Conservation (phyloP, 1,139 yeast genomes). For the Geotrichum australiense region DNA sequence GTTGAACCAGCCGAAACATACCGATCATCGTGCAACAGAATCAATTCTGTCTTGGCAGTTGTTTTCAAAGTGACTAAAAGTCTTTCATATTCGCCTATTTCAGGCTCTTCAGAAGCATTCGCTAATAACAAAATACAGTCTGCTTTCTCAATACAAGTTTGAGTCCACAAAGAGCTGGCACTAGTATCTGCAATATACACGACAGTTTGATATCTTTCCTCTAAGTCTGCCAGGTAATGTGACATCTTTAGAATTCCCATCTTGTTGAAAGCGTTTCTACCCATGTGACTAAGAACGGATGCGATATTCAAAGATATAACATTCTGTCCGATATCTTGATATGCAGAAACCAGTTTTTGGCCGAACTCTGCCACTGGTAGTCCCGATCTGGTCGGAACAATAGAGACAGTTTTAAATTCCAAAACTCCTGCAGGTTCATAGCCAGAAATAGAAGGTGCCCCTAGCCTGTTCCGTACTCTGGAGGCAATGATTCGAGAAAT, state of each 20-base stretch:
- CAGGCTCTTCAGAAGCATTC: conserved; percentile 52
- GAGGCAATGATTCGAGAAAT: conserved; percentile 84
- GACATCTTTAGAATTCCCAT: conserved; percentile 76
- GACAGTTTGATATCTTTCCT: conserved; percentile 80
- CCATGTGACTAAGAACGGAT: conserved; percentile 69
- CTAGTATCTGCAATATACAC: conserved; percentile 85
- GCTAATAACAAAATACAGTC: conserved; percentile 60
- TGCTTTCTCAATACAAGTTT: conserved; percentile 89
- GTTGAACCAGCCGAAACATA: conserved; percentile 82
- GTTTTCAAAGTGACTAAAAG: conserved; percentile 68
- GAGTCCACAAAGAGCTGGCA: conserved; percentile 81
- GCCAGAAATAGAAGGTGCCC: conserved; percentile 17
- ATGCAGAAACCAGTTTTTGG: conserved; percentile 57
- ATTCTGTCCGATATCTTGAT: conserved; percentile 62
- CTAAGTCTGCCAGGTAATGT: conserved; percentile 85
- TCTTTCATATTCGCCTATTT: conserved; percentile 80
- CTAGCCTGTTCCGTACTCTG: conserved; percentile 40
- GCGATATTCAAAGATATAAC: conserved; percentile 80
- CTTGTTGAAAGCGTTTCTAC: conserved; percentile 89
- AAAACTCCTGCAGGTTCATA: conserved; percentile 9
- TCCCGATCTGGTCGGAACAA: conserved; percentile 72
- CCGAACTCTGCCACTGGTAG: conserved; percentile 86
- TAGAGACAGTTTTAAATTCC: conserved; percentile 68
- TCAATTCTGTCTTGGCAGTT: conserved; percentile 82
- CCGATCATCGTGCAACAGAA: conserved; percentile 76